These are phyloP conservation scores for Inga leiocalycina DNA, from an alignment of 306 rosid genomes.

Conservation along the genomic window DNA sequence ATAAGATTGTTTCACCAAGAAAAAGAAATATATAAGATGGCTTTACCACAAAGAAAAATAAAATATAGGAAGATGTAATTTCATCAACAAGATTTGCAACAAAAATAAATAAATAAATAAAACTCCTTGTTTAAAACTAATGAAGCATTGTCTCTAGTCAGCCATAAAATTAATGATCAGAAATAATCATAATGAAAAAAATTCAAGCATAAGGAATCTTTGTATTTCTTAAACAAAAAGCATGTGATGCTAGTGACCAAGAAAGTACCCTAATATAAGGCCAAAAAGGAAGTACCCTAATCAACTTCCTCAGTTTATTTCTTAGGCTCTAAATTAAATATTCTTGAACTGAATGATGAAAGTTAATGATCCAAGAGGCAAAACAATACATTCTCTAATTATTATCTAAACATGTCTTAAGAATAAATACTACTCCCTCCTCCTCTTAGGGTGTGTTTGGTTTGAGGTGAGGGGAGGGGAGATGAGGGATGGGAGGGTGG, in stretches of 20 bases:
- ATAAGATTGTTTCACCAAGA: too few species aligned
- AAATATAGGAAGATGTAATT: neutral
- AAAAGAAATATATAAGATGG: too few species aligned
- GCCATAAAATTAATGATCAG: constrained; percentile 31
- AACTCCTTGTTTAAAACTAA: constrained; percentile 12
- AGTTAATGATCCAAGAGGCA: neutral
- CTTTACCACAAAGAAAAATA: neutral
- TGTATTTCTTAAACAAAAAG: constrained; percentile 2
- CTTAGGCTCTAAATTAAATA: neutral
- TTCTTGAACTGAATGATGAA: constrained; percentile 15
- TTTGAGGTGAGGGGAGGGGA: too few species aligned
- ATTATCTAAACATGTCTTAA: neutral
- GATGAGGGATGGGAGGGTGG: too few species aligned
- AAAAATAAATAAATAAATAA: neutral
- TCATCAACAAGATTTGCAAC: neutral
- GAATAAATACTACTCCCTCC: neutral
- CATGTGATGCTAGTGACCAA: neutral
- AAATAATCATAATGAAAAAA: neutral
- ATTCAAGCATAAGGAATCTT: constrained; percentile 9
- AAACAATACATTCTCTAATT: neutral
- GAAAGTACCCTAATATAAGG: neutral
- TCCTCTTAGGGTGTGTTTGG: too few species aligned
- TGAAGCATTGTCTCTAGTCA: constrained; percentile 19
- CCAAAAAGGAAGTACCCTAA: neutral
- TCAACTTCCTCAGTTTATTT: neutral